Base-by-base conservation (phyloP, 768 basidiomycete genomes). In the Botryobasidium botryosum region DNA sequence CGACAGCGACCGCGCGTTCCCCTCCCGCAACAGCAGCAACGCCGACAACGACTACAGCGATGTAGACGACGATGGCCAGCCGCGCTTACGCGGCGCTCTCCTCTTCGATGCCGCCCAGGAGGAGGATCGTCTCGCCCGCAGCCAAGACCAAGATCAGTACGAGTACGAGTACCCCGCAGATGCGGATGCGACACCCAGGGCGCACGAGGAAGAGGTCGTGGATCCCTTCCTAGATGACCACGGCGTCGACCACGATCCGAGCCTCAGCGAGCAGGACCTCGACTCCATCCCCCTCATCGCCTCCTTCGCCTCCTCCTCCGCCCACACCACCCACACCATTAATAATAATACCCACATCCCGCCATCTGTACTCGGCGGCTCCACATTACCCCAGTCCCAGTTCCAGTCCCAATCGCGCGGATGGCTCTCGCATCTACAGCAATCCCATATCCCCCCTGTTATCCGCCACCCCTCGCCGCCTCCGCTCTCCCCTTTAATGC, bases 1-100 rank as follows among this genome's bases (percentile, higher is more conserved):
- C 57, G 81, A 84, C 64, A 56, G 70, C 23, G 78, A 82, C 57
- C 82, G 85, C 60, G 53, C 31, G 26, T 29, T 35, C 36, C 49
- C 49, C 2, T 42, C 29, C 29, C 25, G 40, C 24, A 20, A 29
- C 42, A 18, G 37, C 41, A 17, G 41, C 24, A 8, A 26, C 15
- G 15, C 29, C 26, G 37, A 39, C 24, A n/a, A n/a, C n/a, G n/a
- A 47, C 7, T n/a, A 23, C 7, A 47, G 43, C 33, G 46, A 47
- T 31, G 46, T 51, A 12, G 53, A 51, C 24, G 53, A 53, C 27
- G 45, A 53, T 24, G 53, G 53, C 24, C 37, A 48, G 20, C 83
- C 83, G 1, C 33, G 55, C 50, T 28, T 29, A 49, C 51, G 45
- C 39, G 63, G 58, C 7, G 64, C 68, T 36, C 64, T 29, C 65